Base-by-base conservation (phyloP, 2,329 filamentous ascomycete genomes). In the Microdochium trichocladiopsis region DNA sequence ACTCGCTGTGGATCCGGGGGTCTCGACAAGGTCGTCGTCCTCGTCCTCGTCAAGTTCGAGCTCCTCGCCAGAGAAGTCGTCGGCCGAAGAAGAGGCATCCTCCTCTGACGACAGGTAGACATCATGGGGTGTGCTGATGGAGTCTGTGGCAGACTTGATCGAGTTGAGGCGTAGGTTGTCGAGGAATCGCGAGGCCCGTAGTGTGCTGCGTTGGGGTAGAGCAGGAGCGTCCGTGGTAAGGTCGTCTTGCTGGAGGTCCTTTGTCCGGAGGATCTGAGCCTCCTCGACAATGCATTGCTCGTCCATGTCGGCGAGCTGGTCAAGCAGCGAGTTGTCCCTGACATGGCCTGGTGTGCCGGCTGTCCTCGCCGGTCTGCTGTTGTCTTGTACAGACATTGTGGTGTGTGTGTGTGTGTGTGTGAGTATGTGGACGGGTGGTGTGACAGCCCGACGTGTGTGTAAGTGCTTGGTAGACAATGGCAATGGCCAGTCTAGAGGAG, bases 31-130 rank as follows among this genome's bases (percentile, higher is more conserved):
- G 21, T 45, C 50, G 60, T 55, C 4, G 57, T 59, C 36, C 9
- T 66, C 59, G 50, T 72, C 72, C 54, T 65, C 72, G 21, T 69
- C 69, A 49, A 73, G 77, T 56, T 80, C 71, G 55, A 70, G 70
- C 50, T 77, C 76, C 60, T 75, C 75, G 60, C 82, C 78, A 52
- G 79, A 83, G 56, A 78, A 78, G 65, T 82, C 76, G 64, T 82
- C 82, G 47, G 79, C 77, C 18, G 78, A 80, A 1, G 82, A 82
- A 1, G 82, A 85, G 25, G 76, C 80, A 56, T 85, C 83, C 62
- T 86, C 83, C 58, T 86, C 83, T 0, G 81, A 84, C 2, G 82
- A 85, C 24, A 86, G 76, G 64, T 86, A 86, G 53, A 80, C 61
- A 52, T 83, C 78, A 63, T 84, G 81, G 5, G 80, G 78, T 2